Percentiles rank a stretch among this genome's conserved stretches.
These are phyloP conservation scores for Petrea volubilis DNA, from an alignment of 257 asterid species.

Conservation along the genomic window DNA sequence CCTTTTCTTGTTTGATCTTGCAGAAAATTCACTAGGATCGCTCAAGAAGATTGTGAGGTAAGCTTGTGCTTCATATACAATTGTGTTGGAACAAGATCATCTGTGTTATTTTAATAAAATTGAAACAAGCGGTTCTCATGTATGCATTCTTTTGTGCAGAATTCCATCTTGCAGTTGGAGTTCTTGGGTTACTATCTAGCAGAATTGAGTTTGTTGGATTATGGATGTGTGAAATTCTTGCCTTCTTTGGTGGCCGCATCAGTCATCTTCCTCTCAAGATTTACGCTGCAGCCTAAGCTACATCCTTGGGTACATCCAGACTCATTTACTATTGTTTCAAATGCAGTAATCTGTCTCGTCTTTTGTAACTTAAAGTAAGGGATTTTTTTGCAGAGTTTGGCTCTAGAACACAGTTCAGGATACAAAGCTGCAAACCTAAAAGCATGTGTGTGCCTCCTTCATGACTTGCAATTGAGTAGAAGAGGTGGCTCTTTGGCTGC, in stretches of 20 bases:
- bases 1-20: too few species aligned
- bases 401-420: slow-evolving; percentile 50
- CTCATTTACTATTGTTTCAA: background rate
- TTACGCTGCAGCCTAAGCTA: slow-evolving; percentile 53
- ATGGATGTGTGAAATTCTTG: slow-evolving; percentile 67
- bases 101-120: too few species aligned
- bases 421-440: slow-evolving; percentile 66
- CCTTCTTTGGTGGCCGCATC: slow-evolving; percentile 89
- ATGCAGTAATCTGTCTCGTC: background rate
- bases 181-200: slow-evolving; percentile 82
- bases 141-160: too few species aligned
- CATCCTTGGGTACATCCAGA: slow-evolving; percentile 74
- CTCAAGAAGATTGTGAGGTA: slow-evolving; percentile 56
- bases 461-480: slow-evolving; percentile 63
- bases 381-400: slow-evolving; percentile 35
- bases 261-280: slow-evolving; percentile 70
- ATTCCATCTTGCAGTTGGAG: slow-evolving; percentile 58
- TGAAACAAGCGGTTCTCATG: too few species aligned
- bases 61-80: too few species aligned
- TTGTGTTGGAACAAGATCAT: too few species aligned
- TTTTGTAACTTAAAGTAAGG: background rate
- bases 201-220: slow-evolving; percentile 77
- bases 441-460: slow-evolving; percentile 64
- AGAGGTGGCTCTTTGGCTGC: slow-evolving; percentile 60
- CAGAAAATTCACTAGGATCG: slow-evolving; percentile 57